Conservation (phyloP, 179 eudicot species). For the Silene vulgaris region DNA sequence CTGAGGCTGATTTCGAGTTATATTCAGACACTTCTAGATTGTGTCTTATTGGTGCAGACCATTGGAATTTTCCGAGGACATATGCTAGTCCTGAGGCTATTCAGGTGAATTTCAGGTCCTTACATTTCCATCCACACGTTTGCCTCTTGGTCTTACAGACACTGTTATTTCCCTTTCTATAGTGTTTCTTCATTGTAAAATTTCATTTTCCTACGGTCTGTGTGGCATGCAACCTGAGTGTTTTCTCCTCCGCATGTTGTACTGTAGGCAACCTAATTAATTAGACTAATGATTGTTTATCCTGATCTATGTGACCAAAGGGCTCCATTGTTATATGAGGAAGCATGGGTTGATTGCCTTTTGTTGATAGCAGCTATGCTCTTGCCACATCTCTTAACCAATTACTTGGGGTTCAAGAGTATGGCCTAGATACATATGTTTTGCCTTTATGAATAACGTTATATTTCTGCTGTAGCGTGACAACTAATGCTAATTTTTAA, state of each 20-base stretch:
- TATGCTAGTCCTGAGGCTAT: slow-evolving; percentile 94
- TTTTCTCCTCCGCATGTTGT: slow-evolving; percentile 5
- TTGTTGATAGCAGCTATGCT: neutral
- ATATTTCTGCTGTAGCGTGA: neutral
- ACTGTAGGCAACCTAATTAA: neutral
- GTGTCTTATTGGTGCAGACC: slow-evolving; percentile 95
- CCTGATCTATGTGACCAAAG: too few species aligned
- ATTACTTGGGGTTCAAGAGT: neutral
- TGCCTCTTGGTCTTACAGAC: neutral
- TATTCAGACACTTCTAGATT: slow-evolving; percentile 82
- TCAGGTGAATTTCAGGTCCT: slow-evolving; percentile 54
- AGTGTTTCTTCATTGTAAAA: neutral
- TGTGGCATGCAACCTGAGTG: neutral
- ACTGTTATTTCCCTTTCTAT: neutral
- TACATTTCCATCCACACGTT: slow-evolving; percentile 1
- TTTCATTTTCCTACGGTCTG: neutral
- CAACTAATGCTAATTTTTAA: neutral
- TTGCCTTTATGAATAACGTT: neutral
- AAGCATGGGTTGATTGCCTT: slow-evolving; percentile 6
- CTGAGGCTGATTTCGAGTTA: slow-evolving; percentile 77
- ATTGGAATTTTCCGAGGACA: slow-evolving; percentile 83
- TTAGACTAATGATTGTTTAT: neutral
- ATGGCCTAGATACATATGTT: neutral
- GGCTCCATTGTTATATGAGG: too few species aligned
- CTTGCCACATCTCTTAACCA: neutral